Evolutionary conservation across 176 grass and related monocot genomes (phyloP), one percentile per base, ranked within the genome.

Genomic region (Carex scoparia): DNA sequence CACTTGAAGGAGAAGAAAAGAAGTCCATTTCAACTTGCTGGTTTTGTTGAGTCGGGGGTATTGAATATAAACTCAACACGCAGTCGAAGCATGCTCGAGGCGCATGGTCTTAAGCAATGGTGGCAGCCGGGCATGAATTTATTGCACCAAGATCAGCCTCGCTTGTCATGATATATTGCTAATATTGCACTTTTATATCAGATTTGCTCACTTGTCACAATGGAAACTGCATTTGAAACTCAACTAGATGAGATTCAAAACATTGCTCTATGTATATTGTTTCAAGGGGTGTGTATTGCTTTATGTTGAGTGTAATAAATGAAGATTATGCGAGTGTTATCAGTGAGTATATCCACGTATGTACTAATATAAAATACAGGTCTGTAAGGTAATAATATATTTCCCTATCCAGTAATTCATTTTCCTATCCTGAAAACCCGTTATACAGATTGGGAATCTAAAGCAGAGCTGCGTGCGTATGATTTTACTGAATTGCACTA

Each of bases 81-180:
- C 10, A 48, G 30, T 11, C 46, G 12, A 40, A 28, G 51, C 35
- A 65, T 80, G 62, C 68, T 88, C 32, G 56, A 75, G 70, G 84
- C 84, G 7, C 84, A 85, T 64, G 70, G 70, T 53, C 55, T 85
- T 23, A 64, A 65, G 69, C 84, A 85, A 55, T 85, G 84, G 84
- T 85, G 84, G 84, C 69, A 75, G 69, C 84, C 46, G 56, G 70
- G 55, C 35, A 42, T 85, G 67, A 85, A 75, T 15, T 59, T 84
- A 12, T 57, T 66, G 15, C 19, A 51, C 2, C 61, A 35, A 53
- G 63, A 69, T 42, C 27, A 33, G 40, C 33, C 35, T 42, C 15
- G 46, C 53, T 33, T 9, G 16, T 53, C 13, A 53, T 83, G 81
- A 83, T 81, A 42, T 46, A 58, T 56, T 57, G 13, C 49, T 56